Evolutionary conservation across 495 filamentous ascomycete genomes (phyloP).

Genomic region (Jackrogersella multiformis): DNA sequence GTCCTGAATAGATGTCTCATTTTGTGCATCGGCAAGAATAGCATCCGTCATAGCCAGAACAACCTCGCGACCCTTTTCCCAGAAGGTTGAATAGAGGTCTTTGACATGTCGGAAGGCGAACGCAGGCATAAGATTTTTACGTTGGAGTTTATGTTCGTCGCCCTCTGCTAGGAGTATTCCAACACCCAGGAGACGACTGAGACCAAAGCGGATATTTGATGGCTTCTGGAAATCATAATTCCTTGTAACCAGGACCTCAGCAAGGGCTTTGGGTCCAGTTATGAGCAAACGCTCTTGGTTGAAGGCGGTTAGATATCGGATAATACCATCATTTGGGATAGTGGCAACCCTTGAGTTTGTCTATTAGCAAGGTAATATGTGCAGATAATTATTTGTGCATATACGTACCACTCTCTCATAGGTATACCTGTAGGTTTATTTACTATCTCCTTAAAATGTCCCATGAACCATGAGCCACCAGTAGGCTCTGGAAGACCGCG

Average conservation of each 20-base stretch:
- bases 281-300: slow-evolving; percentile 77
- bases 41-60: slow-evolving; percentile 58
- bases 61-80: slow-evolving; percentile 68
- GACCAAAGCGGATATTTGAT: slow-evolving; percentile 55
- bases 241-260: slow-evolving; percentile 73
- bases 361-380: slow-evolving; percentile 11
- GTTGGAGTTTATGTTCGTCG: slow-evolving; percentile 83
- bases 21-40: slow-evolving; percentile 42
- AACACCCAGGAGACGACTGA: slow-evolving; percentile 75
- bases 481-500: slow-evolving; percentile 68
- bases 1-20: slow-evolving; percentile 52
- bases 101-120: slow-evolving; percentile 89
- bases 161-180: slow-evolving; percentile 87
- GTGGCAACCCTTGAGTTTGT: slow-evolving; percentile 64
- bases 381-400: not conserved
- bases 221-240: slow-evolving; percentile 87
- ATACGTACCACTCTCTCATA: slow-evolving; percentile 65
- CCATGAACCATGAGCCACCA: slow-evolving; percentile 58
- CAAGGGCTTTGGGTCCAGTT: slow-evolving; percentile 70
- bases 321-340: slow-evolving; percentile 87
- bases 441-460: slow-evolving; percentile 65
- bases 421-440: slow-evolving; percentile 68
- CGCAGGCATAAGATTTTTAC: slow-evolving; percentile 82
- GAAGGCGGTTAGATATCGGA: slow-evolving; percentile 74
- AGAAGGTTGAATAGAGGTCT: slow-evolving; percentile 85